Evolutionary conservation across 495 filamentous ascomycete genomes (phyloP), one percentile per base, ranked within the genome.

Genomic region (Aspergillus sparsus): DNA sequence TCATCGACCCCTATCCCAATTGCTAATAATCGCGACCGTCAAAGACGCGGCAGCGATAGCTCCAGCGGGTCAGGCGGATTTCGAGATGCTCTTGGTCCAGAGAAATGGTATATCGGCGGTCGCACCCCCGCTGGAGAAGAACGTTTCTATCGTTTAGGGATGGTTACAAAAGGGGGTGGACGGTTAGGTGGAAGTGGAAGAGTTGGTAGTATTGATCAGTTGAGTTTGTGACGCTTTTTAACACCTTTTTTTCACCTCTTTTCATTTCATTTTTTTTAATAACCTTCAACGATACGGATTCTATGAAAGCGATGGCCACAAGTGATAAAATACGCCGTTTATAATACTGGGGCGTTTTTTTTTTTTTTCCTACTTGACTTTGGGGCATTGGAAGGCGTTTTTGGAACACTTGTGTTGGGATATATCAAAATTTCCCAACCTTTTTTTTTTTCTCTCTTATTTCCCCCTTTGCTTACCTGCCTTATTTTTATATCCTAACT

Each of bases 101-200:
- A 96, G 76, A 89, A 87, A 67, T 91, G 91, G 87, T 97, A 93
- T 72, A 90, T 97, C 53, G 92, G 92, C 3, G 92, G 92, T 2
- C 76, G 88, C 63, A 95, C 90, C 35, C 87, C 90, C n/a, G 80
- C 76, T 1, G 92, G 92, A 5, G 92, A 96, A 67, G 92, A 97
- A 72, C 81, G 86, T 66, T 96, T 92, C 70, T 95, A 95, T 65
- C 87, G 90, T 63, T 56, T 88, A 16, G 84, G 82, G 11, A 82
- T 87, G 79, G 83, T 87, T 49, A 83, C 81, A 1, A 77, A 74
- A 55, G 74, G 76, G 13, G 77, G 77, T 45, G 77, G 77, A 16
- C 61, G 77, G 67, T 70, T 80, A 61, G 82, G 80, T n/a, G 76
- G 80, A 55, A 83, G 82, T 64, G 78, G 79, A 37, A 74, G 85